Percentiles rank a stretch among this genome's conserved stretches.
phyloP scores from a whole-genome alignment of 2,329 filamentous ascomycete genomes.

The Claviceps monticola region DNA sequence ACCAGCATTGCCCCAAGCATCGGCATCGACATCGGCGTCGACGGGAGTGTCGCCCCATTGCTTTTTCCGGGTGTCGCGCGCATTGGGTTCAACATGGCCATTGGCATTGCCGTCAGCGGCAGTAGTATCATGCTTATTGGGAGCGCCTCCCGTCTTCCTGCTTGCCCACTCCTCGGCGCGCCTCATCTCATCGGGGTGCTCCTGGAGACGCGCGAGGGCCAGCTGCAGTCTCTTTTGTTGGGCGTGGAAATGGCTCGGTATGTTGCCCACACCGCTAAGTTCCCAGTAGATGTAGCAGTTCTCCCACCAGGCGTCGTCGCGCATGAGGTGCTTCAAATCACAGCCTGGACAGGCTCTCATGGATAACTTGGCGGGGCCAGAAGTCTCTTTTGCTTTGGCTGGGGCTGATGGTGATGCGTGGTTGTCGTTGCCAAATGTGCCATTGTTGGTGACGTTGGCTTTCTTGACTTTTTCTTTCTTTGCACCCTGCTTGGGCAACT shows the following conservation, averaged over 20 bases:
- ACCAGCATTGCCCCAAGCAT: no score
- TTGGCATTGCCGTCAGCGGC: background rate
- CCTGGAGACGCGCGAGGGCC: conserved; percentile 1
- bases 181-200: conserved; percentile 1
- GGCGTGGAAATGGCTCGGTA: conserved; percentile 2
- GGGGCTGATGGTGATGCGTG: background rate
- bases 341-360: conserved; percentile 6
- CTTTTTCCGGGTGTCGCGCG: no score
- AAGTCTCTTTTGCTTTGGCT: background rate
- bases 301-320: conserved; percentile 9
- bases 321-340: conserved; percentile 3
- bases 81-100: background rate
- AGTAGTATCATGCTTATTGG: background rate
- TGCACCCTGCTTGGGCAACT: background rate
- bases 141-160: background rate
- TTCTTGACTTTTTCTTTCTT: background rate
- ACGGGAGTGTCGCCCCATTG: no score
- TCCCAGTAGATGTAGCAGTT: conserved; percentile 6
- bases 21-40: no score
- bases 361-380: background rate
- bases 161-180: conserved; percentile 1
- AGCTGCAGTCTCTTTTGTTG: background rate
- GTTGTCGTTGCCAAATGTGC: background rate
- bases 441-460: background rate
- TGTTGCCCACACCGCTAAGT: conserved; percentile 1